These are phyloP conservation scores for Fonsecaea monophora DNA, from an alignment of 2,329 filamentous ascomycete genomes.

Conservation along the genomic window DNA sequence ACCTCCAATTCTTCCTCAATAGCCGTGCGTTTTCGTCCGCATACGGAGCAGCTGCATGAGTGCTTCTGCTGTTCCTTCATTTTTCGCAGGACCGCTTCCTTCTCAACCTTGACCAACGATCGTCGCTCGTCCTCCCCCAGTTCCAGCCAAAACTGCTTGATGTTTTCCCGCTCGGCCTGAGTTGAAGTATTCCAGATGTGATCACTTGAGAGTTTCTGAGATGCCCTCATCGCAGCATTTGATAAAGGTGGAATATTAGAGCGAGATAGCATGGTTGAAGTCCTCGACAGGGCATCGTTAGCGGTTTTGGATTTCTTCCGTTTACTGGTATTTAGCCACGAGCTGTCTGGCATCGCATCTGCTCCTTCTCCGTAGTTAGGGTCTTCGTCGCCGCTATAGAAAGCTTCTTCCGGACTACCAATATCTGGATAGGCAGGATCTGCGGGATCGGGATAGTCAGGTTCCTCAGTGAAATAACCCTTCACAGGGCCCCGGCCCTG, in stretches of 20 bases:
- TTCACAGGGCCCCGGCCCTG: conserved; percentile 40
- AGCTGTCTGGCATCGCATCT: conserved; percentile 40
- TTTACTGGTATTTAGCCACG: conserved; percentile 40
- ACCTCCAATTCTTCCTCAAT: conserved; percentile 98
- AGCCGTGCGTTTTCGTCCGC: conserved; percentile 91
- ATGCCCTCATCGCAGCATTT: conserved; percentile 50
- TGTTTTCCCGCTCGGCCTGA: conserved; percentile 91
- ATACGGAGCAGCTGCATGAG: conserved; percentile 97
- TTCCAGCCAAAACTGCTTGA: conserved; percentile 97
- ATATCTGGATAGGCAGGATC: conserved; percentile 50
- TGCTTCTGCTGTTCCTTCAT: conserved; percentile 99
- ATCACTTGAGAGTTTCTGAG: conserved; percentile 67
- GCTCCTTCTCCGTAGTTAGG: conserved; percentile 46
- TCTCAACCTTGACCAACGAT: conserved; percentile 95
- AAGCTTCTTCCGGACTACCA: conserved; percentile 60
- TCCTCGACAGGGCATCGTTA: conserved; percentile 29
- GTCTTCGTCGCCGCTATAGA: conserved; percentile 63
- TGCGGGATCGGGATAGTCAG: conserved; percentile 44
- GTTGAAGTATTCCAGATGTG: conserved; percentile 98
- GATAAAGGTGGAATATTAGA: conserved; percentile 54
- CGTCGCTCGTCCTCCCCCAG: conserved; percentile 93
- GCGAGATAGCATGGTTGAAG: conserved; percentile 47
- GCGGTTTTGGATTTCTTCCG: conserved; percentile 43
- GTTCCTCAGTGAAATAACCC: conserved; percentile 41
- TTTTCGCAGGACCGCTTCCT: conserved; percentile 95